Evolutionary conservation across 1,284 basidiomycete genomes (phyloP), one percentile per base, ranked within the genome.

Genomic region (Rhizoctonia solani): DNA sequence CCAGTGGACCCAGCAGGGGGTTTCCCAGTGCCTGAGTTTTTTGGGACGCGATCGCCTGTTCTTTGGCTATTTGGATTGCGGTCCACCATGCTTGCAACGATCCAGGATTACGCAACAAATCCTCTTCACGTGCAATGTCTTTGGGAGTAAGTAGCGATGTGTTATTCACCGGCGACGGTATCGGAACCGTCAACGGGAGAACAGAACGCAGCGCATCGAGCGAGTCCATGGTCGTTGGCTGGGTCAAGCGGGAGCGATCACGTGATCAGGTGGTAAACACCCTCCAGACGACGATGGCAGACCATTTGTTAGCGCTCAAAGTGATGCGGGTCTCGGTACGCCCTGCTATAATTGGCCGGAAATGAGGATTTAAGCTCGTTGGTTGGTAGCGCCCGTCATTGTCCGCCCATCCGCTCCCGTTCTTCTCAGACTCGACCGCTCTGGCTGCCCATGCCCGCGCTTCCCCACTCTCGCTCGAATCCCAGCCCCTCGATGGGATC

Each of bases 1-100:
- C 85, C 42, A 97, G 83, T 21, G 88, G 87, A 6, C 90, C 90
- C 14, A 92, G 83, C 21, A 90, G 76, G 21, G 82, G 76, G 39
- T 65, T 49, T 13, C 34, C 61, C 25, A 53, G 49, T 3, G 29
- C 3, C 19, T 50, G 49, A 2, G 34, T 29, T 76, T 86, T 88
- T 73, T 86, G 79, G 72, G 83, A 78, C 61, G 84, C 74, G 72
- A 78, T 75, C 73, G 85, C 86, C 25, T 82, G 80, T 68, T 95
- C 90, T 73, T 87, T 85, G 56, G 93, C 84, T 58, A 86, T 82
- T 69, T 87, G 83, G 73, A 99, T 92, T 73, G 95, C 92, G 0
- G 87, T 82, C 83, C 91, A 88, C 97, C 97, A 99, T 72, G 90
- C 87, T 32, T 92, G 86, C 76, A 95, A 91, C 68, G 95, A 97